A percentile compares a stretch with the other conserved stretches of the same genome.
phyloP scores from a whole-genome alignment of 805 yeast species.

The Starmerella lactis-condensi region DNA sequence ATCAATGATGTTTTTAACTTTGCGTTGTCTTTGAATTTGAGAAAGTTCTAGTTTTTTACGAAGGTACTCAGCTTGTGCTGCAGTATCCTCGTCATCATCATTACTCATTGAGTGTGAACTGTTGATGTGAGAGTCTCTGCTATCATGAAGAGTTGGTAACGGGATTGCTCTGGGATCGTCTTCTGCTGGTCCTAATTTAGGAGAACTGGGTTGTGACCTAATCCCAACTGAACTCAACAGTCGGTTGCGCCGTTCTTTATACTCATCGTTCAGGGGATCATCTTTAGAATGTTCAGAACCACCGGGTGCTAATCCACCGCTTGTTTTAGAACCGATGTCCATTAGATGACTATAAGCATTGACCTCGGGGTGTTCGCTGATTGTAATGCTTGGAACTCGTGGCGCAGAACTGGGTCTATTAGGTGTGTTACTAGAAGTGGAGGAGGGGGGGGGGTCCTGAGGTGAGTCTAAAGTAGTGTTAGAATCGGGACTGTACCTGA shows the following conservation, averaged over 20 bases:
- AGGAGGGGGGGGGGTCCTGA: not conserved
- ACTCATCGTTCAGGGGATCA: slow-evolving; percentile 14
- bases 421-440: not conserved
- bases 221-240: slow-evolving; percentile 7
- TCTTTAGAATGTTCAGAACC: slow-evolving; percentile 11
- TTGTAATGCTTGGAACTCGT: not conserved
- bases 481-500: slow-evolving; percentile 9
- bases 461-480: not conserved
- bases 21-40: not conserved
- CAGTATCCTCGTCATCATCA: not conserved
- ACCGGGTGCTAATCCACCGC: slow-evolving; percentile 24
- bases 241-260: slow-evolving; percentile 13
- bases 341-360: slow-evolving; percentile 12
- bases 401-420: slow-evolving; percentile 1
- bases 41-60: slow-evolving; percentile 1
- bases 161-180: slow-evolving; percentile 10
- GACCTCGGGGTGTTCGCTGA: not conserved
- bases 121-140: not conserved
- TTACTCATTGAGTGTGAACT: not conserved
- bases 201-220: slow-evolving; percentile 8
- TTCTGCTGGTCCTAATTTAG: slow-evolving; percentile 3
- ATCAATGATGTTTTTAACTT: no score
- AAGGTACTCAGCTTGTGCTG: slow-evolving; percentile 2
- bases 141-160: slow-evolving; percentile 1
- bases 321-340: slow-evolving; percentile 18